A percentile compares a stretch with the other conserved stretches of the same genome.
phyloP scores from a whole-genome alignment of 768 basidiomycete genomes.

The Hypholoma fasciculare region DNA sequence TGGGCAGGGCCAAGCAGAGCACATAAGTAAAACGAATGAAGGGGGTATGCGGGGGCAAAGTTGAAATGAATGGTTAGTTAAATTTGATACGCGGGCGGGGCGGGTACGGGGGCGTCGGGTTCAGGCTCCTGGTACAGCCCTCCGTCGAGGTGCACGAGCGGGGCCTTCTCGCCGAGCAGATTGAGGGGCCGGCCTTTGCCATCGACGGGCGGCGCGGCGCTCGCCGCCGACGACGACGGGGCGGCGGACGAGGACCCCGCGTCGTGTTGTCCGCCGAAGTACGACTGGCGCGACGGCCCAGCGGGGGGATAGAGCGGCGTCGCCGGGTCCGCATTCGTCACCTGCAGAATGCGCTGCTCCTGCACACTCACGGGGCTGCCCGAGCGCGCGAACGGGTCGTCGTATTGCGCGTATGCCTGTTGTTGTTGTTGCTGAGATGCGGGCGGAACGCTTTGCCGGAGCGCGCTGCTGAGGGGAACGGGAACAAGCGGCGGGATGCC shows the following conservation, averaged over 20 bases:
- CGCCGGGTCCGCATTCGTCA: constrained; percentile 39
- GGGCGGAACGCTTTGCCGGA: background rate
- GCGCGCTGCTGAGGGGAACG: background rate
- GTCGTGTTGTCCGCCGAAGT: too few relatives aligned
- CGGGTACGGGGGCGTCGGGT: constrained; percentile 13
- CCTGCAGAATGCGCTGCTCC: constrained; percentile 38
- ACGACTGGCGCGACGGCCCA: background rate
- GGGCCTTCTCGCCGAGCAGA: constrained; percentile 27
- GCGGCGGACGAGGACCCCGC: too few relatives aligned
- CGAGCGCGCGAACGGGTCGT: constrained; percentile 27
- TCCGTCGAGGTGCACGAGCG: constrained; percentile 41
- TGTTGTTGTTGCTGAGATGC: constrained; percentile 13
- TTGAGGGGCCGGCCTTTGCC: constrained; percentile 31
- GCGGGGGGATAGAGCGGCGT: constrained; percentile 12
- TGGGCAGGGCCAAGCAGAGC: background rate
- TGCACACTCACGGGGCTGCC: constrained; percentile 44
- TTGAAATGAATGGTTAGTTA: background rate
- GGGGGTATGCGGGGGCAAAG: too few relatives aligned
- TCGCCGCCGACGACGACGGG: too few relatives aligned
- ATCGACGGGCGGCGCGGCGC: constrained; percentile 14
- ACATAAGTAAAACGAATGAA: background rate
- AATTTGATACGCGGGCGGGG: constrained; percentile 25
- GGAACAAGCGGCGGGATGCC: background rate
- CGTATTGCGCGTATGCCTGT: constrained; percentile 16
- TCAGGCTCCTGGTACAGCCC: constrained; percentile 28